phyloP scores from a whole-genome alignment of 1,284 basidiomycete genomes.

The Cryptococcus jaspeensis region DNA sequence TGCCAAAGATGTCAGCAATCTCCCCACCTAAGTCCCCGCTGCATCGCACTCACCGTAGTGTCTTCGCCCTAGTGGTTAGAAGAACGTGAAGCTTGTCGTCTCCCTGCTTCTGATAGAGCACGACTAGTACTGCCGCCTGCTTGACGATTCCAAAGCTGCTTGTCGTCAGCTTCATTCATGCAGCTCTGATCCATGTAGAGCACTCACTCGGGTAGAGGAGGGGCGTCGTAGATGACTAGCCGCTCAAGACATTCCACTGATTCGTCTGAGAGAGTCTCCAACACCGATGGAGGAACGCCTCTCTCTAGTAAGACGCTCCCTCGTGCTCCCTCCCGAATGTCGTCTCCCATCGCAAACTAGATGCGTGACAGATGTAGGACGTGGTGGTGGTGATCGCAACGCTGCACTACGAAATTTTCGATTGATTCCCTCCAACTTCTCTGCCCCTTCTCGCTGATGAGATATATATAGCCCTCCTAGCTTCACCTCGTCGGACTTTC shows the following conservation, averaged over 20 bases:
- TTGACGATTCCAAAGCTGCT: conserved; percentile 43
- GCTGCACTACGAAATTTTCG: too few relatives aligned
- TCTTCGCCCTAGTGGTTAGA: conserved; percentile 77
- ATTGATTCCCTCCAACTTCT: too few relatives aligned
- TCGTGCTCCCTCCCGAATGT: too few relatives aligned
- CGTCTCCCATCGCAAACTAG: too few relatives aligned
- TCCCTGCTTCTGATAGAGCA: conserved; percentile 67
- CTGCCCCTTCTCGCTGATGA: too few relatives aligned
- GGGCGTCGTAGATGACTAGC: neutral
- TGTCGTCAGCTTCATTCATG: neutral
- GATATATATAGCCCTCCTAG: too few relatives aligned
- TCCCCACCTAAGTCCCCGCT: neutral
- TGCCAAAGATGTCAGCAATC: neutral
- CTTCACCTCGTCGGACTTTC: too few relatives aligned
- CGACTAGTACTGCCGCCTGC: conserved; percentile 70
- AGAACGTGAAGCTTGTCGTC: conserved; percentile 64
- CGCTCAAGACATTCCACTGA: conserved; percentile 9
- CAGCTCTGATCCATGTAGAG: neutral
- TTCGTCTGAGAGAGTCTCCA: conserved; percentile 28
- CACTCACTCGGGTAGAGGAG: conserved; percentile 6
- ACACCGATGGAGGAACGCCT: conserved; percentile 4
- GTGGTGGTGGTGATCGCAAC: too few relatives aligned
- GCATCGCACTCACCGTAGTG: conserved; percentile 55
- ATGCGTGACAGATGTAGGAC: too few relatives aligned
- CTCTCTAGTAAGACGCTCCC: neutral